These are phyloP conservation scores for Trametes maxima DNA, from an alignment of 768 basidiomycete genomes.

Conservation along the genomic window DNA sequence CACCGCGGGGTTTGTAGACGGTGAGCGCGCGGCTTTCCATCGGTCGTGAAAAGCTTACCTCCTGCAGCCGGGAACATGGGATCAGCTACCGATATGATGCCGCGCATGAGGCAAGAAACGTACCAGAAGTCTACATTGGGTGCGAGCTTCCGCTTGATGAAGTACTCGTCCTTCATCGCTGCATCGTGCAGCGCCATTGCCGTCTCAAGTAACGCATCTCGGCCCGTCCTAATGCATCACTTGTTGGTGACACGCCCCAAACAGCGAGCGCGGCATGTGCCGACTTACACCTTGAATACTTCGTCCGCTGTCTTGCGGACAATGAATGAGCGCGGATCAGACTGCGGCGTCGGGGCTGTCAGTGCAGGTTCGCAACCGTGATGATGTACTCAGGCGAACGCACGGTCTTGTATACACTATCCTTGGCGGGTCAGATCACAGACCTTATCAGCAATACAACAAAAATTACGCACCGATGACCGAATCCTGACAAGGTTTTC, in stretches of 20 bases:
- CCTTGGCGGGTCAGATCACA: background rate
- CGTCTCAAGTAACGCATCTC: conserved; percentile 82
- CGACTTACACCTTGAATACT: conserved; percentile 80
- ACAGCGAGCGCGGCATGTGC: background rate
- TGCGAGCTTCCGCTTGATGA: conserved; percentile 75
- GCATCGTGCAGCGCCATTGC: conserved; percentile 88
- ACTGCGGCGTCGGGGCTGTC: conserved; percentile 44
- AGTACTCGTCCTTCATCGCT: conserved; percentile 91
- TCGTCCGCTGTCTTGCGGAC: conserved; percentile 89
- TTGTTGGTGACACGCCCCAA: background rate
- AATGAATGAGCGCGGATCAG: conserved; percentile 89
- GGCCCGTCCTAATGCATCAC: conserved; percentile 62
- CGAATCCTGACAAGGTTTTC: conserved; percentile 88
- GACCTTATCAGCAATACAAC: background rate
- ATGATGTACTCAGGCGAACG: conserved; percentile 26
- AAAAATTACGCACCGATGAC: conserved; percentile 61
- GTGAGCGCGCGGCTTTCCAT: conserved; percentile 1
- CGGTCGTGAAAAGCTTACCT: conserved; percentile 39
- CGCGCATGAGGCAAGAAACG: conserved; percentile 29
- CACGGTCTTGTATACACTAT: conserved; percentile 74
- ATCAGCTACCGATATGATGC: conserved; percentile 1
- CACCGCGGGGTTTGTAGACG: conserved; percentile 12
- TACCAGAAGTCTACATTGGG: conserved; percentile 94
- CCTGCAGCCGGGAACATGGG: conserved; percentile 41
- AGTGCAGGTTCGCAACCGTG: background rate